phyloP scores from a whole-genome alignment of 2,329 filamentous ascomycete genomes.

The Hortaea werneckii region DNA sequence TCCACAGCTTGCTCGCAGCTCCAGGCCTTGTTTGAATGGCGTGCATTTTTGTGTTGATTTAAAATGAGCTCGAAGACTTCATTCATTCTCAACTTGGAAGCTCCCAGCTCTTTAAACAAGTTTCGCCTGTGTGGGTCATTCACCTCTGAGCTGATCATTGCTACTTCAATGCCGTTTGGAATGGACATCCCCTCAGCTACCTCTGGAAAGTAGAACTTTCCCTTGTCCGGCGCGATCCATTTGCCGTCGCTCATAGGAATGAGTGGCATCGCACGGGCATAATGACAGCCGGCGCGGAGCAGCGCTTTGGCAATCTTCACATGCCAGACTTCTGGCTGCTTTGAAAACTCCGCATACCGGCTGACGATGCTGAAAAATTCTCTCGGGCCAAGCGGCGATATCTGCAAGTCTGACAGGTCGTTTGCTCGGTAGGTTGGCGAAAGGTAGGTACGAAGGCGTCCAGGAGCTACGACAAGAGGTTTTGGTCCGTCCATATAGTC shows the following conservation, averaged over 20 bases:
- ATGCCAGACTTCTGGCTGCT: neutral
- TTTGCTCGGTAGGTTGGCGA: neutral
- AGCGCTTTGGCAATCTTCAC: neutral
- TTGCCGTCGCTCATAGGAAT: neutral
- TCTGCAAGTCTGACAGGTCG: neutral
- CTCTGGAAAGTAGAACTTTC: constrained; percentile 6
- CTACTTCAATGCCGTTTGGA: constrained; percentile 6
- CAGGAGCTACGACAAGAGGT: neutral
- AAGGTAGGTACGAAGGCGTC: neutral
- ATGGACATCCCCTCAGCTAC: constrained; percentile 1
- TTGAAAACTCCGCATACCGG: neutral
- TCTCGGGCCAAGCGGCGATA: no score
- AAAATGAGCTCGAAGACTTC: neutral
- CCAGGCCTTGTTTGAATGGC: neutral
- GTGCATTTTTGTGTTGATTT: neutral
- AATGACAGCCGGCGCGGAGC: neutral
- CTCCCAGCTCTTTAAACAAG: neutral
- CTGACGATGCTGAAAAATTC: no score
- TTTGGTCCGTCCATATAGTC: neutral
- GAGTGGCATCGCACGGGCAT: neutral
- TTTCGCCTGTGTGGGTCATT: neutral
- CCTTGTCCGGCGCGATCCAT: neutral
- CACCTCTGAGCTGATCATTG: constrained; percentile 3
- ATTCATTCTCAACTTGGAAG: neutral
- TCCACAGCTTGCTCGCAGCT: neutral